Evolutionary conservation across 768 basidiomycete species (phyloP).

Genomic region (Boletus tomentosulus): DNA sequence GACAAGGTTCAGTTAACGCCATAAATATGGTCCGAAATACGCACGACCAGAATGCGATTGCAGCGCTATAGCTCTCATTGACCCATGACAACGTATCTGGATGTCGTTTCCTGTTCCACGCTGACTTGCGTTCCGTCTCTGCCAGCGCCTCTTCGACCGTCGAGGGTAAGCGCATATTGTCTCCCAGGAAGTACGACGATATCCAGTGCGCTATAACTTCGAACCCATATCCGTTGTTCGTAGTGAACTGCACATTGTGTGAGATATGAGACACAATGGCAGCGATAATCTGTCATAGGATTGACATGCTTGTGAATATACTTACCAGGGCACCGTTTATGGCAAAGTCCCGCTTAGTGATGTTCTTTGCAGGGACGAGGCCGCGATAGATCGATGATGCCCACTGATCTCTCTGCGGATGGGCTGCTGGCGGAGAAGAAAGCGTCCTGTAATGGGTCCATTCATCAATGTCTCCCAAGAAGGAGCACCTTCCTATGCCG

Average conservation of each 20-base stretch:
- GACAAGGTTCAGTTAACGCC: not conserved
- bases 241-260: conserved; percentile 41
- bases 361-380: conserved; percentile 57
- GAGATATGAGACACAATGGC: not conserved
- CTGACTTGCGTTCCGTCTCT: conserved; percentile 40
- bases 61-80: conserved; percentile 50
- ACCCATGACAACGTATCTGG: conserved; percentile 46
- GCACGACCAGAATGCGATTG: conserved; percentile 50
- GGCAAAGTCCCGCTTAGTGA: conserved; percentile 53
- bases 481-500: conserved; percentile 42
- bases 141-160: conserved; percentile 45
- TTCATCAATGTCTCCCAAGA: conserved; percentile 14
- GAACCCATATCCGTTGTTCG: conserved; percentile 49
- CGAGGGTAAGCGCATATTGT: conserved; percentile 46
- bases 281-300: not conserved
- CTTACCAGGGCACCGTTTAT: conserved; percentile 59
- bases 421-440: conserved; percentile 36
- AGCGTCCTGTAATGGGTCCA: conserved; percentile 39
- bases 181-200: conserved; percentile 55
- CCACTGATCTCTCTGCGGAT: conserved; percentile 30
- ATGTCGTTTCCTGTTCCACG: conserved; percentile 53
- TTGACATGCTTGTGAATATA: not conserved
- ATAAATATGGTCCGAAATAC: conserved; percentile 15
- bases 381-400: conserved; percentile 55
- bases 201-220: conserved; percentile 64